phyloP scores from a whole-genome alignment of 192 early-diverging fungal species.

The Backusella macrospora region DNA sequence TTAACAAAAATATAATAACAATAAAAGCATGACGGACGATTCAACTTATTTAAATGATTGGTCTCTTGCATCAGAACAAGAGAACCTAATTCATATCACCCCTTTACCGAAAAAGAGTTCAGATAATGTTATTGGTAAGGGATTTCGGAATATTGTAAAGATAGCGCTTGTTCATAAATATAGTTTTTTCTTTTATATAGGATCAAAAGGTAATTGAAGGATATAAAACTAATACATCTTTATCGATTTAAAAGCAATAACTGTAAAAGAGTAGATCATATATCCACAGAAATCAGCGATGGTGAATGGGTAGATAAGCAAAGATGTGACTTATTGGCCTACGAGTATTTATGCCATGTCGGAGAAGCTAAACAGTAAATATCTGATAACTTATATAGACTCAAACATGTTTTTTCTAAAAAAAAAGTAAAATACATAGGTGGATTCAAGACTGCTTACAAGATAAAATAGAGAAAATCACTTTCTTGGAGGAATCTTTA shows the following conservation, averaged over 20 bases:
- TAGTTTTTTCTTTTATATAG: background rate
- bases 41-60: background rate
- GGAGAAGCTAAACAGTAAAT: constrained; percentile 97
- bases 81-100: background rate
- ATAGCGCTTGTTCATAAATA: background rate
- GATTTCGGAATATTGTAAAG: background rate
- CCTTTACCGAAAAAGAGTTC: background rate
- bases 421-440: constrained; percentile 46
- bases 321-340: constrained; percentile 91
- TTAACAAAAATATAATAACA: background rate
- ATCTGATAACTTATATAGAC: background rate
- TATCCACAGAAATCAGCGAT: constrained; percentile 12
- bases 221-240: background rate
- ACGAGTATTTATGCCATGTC: constrained; percentile 99
- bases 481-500: constrained; percentile 84
- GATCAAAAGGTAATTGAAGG: background rate
- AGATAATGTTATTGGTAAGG: background rate
- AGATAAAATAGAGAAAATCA: constrained; percentile 80
- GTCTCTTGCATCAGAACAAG: background rate
- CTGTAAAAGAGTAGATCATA: constrained; percentile 44
- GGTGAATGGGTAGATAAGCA: constrained; percentile 67
- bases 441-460: constrained; percentile 95
- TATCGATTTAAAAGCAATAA: background rate
- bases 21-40: background rate
- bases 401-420: background rate